Base-by-base conservation (phyloP, 768 basidiomycete species). In the Russula virescens region DNA sequence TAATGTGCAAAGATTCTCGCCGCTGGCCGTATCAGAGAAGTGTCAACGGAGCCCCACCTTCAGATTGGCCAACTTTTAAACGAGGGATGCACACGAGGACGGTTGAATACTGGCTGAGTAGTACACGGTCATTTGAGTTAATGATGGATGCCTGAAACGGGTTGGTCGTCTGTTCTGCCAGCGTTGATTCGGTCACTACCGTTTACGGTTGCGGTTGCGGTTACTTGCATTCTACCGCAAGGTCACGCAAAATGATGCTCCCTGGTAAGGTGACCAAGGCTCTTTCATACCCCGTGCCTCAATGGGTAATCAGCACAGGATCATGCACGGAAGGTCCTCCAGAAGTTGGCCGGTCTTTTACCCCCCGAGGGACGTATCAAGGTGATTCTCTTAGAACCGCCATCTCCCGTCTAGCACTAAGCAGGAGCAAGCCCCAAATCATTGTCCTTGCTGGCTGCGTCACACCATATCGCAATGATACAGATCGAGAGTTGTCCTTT, bases 401-500 rank as follows among this genome's bases (percentile, higher is more conserved):
- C 21, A 19, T 19, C 9, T 10, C 35, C 34, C 19, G 38, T 57
- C 26, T 53, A 26, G 35, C 7, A 43, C 63, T 23, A 3, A 47
- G n/a, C 1, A 19, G 7, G 34, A 51, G 18, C 18, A 23, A 91
- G 87, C 82, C 86, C 9, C 91, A 92, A 72, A 76, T 89, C 9
- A 70, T 90, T 18, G 70, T 92, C 4, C 75, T 92, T 1, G 81
- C 84, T 10, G 89, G 88, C n/a, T 82, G 81, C 67, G 76, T 74
- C 6, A 83, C 81, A 2, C 76, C 79, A 0, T 91, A 78, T 70
- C 78, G 91, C 64, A 83, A 91, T 71, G 92, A 94, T 71, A 94
- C 93, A 13, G 92, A 95, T 71, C 81, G 91, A 35, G 91, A 93
- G 74, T 75, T 91, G 47, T 71, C 78, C 5, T 91, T 92, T 69